These are phyloP conservation scores for Schizochytrium sp. DNA, from an alignment of 108 stramenopile species.

Conservation along the genomic window DNA sequence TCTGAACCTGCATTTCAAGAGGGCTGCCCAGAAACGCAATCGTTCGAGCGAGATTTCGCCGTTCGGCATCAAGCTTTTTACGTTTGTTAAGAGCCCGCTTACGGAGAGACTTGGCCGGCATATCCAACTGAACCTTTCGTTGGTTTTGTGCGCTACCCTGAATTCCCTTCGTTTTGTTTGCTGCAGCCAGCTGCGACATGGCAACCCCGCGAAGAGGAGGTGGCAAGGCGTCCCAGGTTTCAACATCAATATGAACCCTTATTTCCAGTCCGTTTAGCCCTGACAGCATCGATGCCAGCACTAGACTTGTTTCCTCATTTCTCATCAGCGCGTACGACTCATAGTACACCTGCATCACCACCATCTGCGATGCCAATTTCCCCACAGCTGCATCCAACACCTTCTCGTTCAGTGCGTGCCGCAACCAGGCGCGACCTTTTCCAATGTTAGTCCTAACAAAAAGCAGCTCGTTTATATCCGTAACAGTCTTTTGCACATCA, in stretches of 20 bases:
- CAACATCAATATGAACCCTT: background rate
- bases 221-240: background rate
- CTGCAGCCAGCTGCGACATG: background rate
- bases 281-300: slow-evolving; percentile 45
- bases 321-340: slow-evolving; percentile 52
- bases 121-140: background rate
- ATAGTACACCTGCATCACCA: slow-evolving; percentile 7
- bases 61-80: slow-evolving; percentile 1
- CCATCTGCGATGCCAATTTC: background rate
- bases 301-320: slow-evolving; percentile 29
- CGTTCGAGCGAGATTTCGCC: background rate
- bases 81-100: background rate
- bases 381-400: slow-evolving; percentile 29
- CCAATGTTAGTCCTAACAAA: background rate
- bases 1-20: slow-evolving; percentile 22
- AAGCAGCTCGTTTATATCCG: background rate
- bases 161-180: background rate
- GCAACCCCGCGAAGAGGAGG: slow-evolving; percentile 23
- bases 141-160: background rate
- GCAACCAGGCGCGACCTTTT: slow-evolving; percentile 44
- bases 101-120: slow-evolving; percentile 17
- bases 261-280: slow-evolving; percentile 50
- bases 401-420: slow-evolving; percentile 50
- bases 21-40: background rate
- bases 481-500: background rate